phyloP scores from a whole-genome alignment of 805 yeast species.

The Yamadazyma insecticola region DNA sequence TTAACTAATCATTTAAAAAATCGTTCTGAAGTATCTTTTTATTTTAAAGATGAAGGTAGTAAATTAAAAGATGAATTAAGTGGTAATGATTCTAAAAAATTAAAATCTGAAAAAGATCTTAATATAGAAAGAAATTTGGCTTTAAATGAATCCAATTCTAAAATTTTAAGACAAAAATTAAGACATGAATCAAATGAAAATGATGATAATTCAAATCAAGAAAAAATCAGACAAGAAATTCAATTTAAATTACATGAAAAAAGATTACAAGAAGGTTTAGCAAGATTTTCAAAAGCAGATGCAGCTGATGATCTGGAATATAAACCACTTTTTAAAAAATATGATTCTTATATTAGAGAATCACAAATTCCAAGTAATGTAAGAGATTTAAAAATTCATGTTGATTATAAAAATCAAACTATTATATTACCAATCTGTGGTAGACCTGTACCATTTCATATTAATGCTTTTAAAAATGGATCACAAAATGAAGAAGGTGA shows the following conservation, averaged over 20 bases:
- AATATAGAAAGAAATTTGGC: conserved; percentile 26
- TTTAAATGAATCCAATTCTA: conserved; percentile 43
- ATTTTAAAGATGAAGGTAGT: conserved; percentile 64
- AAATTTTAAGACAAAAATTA: conserved; percentile 71
- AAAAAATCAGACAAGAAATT: conserved; percentile 73
- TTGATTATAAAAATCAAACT: conserved; percentile 84
- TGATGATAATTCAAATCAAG: conserved; percentile 62
- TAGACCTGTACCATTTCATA: conserved; percentile 96
- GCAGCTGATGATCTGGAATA: conserved; percentile 59
- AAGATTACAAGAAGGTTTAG: conserved; percentile 81
- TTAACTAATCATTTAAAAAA: conserved; percentile 72
- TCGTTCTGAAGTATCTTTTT: conserved; percentile 74
- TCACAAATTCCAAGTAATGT: conserved; percentile 84
- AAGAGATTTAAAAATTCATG: conserved; percentile 78
- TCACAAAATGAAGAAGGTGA: conserved; percentile 96
- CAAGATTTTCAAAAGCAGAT: conserved; percentile 75
- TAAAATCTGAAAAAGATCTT: conserved; percentile 37
- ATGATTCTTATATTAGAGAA: conserved; percentile 92
- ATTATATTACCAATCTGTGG: conserved; percentile 89
- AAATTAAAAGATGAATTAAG: conserved; percentile 22
- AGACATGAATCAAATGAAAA: conserved; percentile 71
- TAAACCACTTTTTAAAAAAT: conserved; percentile 78
- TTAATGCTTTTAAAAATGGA: conserved; percentile 89
- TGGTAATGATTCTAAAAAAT: conserved; percentile 18
- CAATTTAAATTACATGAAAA: conserved; percentile 81